Evolutionary conservation across 2,329 filamentous ascomycete genomes (phyloP).

Genomic region (Exophiala sideris): DNA sequence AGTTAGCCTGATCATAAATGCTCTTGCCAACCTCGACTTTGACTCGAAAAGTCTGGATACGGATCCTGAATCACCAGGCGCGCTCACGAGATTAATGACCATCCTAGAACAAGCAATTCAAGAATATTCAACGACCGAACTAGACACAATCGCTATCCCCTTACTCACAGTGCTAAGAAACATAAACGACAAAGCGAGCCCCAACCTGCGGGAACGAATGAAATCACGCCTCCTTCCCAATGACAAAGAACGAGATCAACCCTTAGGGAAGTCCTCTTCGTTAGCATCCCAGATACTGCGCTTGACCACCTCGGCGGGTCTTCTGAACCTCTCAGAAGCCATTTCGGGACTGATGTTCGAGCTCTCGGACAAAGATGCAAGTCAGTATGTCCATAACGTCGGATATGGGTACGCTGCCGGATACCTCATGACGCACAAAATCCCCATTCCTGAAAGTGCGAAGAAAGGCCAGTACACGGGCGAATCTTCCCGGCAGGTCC

Average conservation of each 20-base stretch:
- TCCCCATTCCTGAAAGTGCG: conserved; percentile 68
- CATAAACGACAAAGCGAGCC: conserved; percentile 67
- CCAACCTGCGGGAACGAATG: conserved; percentile 60
- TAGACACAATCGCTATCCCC: conserved; percentile 69
- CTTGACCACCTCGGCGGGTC: conserved; percentile 69
- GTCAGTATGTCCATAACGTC: conserved; percentile 81
- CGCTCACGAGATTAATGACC: conserved; percentile 64
- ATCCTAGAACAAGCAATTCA: conserved; percentile 67
- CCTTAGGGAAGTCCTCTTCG: conserved; percentile 71
- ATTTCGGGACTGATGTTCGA: conserved; percentile 82
- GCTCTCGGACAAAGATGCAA: conserved; percentile 75
- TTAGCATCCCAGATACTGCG: conserved; percentile 73
- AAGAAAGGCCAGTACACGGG: conserved; percentile 45
- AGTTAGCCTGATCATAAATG: conserved; percentile 70
- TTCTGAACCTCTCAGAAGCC: conserved; percentile 68
- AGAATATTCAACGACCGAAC: conserved; percentile 62
- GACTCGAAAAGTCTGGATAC: conserved; percentile 52
- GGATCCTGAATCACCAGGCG: conserved; percentile 54
- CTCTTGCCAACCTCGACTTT: conserved; percentile 71
- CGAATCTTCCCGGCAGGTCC: conserved; percentile 24
- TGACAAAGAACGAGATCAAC: conserved; percentile 68
- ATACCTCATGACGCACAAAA: conserved; percentile 79
- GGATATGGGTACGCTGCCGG: conserved; percentile 93
- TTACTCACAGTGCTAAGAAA: conserved; percentile 70
- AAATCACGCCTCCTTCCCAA: conserved; percentile 69